Evolutionary conservation across 352 stramenopile species (phyloP), one percentile per base, ranked within the genome.

Genomic region (Pythium oligandrum): DNA sequence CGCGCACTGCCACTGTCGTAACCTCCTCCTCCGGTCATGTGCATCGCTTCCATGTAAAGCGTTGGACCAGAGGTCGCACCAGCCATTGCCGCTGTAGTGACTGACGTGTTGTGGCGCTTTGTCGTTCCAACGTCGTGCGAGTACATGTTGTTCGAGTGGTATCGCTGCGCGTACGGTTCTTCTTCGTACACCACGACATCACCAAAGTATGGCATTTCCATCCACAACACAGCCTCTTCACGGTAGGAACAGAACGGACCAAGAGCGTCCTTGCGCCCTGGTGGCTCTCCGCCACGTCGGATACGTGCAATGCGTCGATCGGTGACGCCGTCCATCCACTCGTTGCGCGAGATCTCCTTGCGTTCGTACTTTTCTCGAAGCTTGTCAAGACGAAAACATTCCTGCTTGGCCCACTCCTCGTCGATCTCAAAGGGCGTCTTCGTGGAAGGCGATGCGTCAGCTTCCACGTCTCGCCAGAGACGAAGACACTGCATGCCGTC

Each of bases 151-250:
- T 54, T 12, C 48, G 32, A 10, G 51, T 51, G 35, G 68, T 78
- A 83, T 40, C 83, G 75, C 49, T 93, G 71, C 6, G 84, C 77
- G 64, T 97, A 97, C 4, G 85, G 82, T 46, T 95, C 82, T 61
- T 98, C 91, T 61, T 98, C 91, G 56, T 96, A 96, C 31, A 98
- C 80, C 3, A 98, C 85, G 3, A 90, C 79, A 48, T 97, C 75
- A 37, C 81, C 86, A 70, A 97, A 97, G 59, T 90, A 96, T 0
- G 88, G 90, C 75, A 98, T 79, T 58, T 96, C 87, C 17, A 97
- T 75, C 72, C 83, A 87, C 17, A 97, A 66, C 35, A 93, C 60
- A 5, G 84, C 76, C 43, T 91, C 82, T 38, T 95, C 70, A 8
- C 84, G 78, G 56, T 92, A 89, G 30, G 76, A 81, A 55, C 80